These are phyloP conservation scores for Pleurotus sapidus DNA, from an alignment of 768 basidiomycete genomes.

Conservation along the genomic window DNA sequence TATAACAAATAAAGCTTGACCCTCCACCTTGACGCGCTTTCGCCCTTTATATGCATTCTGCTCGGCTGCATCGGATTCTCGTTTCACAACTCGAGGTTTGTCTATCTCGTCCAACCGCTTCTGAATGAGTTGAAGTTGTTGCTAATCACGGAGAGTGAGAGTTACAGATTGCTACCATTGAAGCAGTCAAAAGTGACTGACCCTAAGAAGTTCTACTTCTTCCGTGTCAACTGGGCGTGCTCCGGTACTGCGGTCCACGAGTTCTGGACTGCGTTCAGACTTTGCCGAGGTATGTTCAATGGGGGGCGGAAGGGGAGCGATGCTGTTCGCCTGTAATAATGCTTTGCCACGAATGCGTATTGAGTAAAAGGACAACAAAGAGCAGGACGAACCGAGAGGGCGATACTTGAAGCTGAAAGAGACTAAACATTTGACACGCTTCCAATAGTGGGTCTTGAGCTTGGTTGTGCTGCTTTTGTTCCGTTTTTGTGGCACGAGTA, in stretches of 20 bases:
- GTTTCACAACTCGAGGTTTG: no score
- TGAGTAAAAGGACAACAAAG: background rate
- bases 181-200: no score
- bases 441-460: background rate
- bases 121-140: background rate
- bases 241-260: no score
- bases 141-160: background rate
- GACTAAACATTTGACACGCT: background rate
- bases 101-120: background rate
- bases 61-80: no score
- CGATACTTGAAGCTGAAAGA: constrained; percentile 15
- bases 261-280: background rate
- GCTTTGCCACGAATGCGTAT: background rate
- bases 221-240: no score
- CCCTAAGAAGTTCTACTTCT: no score
- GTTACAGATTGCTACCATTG: background rate
- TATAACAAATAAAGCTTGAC: background rate
- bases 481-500: no score
- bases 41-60: no score
- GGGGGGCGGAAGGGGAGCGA: background rate
- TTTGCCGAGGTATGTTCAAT: background rate
- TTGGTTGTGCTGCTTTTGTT: background rate
- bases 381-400: constrained; percentile 14
- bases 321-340: background rate
- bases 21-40: background rate